Conservation (phyloP, 305 asterid genomes). For the Fraxinus sp. region DNA sequence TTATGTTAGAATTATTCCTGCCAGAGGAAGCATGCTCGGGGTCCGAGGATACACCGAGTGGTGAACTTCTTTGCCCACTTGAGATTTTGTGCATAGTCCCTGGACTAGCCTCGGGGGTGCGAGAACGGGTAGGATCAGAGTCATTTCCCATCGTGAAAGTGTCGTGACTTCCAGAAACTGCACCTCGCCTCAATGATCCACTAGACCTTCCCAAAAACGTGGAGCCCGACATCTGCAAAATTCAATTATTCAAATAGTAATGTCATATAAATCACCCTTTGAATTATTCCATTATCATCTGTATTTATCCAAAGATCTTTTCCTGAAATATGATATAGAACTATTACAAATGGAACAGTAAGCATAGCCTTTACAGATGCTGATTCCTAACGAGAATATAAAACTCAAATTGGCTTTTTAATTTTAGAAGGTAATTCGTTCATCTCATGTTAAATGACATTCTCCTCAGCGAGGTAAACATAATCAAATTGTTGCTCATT, state of each 20-base stretch:
- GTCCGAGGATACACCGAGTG: conserved; percentile 64
- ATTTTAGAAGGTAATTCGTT: neutral
- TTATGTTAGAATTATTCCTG: conserved; percentile 40
- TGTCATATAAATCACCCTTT: neutral
- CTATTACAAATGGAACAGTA: neutral
- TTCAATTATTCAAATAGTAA: neutral
- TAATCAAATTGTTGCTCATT: neutral
- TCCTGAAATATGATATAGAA: neutral
- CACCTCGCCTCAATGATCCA: conserved; percentile 68
- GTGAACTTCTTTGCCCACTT: conserved; percentile 59
- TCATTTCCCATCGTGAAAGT: conserved; percentile 55
- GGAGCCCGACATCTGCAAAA: conserved; percentile 44
- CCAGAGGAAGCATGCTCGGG: conserved; percentile 53
- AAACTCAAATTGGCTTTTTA: conserved; percentile 2
- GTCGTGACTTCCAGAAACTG: conserved; percentile 68
- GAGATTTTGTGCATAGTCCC: conserved; percentile 52
- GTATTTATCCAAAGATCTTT: neutral
- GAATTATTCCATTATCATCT: neutral
- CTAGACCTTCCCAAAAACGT: conserved; percentile 49
- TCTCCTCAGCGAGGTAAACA: neutral
- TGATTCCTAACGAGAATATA: neutral
- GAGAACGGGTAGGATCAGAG: conserved; percentile 61
- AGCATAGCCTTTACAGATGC: neutral
- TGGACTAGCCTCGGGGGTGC: conserved; percentile 76
- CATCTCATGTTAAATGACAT: neutral